Conservation (phyloP, 2,329 filamentous ascomycete species). For the Aureobasidium sp. region DNA sequence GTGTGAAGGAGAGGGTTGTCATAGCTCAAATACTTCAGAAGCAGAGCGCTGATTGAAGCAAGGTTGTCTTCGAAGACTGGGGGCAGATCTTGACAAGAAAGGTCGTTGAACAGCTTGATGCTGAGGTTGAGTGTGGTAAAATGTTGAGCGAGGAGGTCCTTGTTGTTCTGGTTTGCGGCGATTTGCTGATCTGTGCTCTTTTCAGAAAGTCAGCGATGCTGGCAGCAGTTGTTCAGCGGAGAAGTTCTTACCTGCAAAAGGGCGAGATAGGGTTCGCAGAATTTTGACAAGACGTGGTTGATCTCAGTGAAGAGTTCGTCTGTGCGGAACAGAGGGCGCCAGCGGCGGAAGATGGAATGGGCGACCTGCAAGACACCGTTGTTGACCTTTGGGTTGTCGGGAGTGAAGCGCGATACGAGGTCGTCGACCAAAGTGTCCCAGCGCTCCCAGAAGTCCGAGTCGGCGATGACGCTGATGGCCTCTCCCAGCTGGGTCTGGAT, state of each 20-base stretch:
- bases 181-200: slow-evolving; percentile 65
- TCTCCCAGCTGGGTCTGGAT: slow-evolving; percentile 94
- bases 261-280: slow-evolving; percentile 74
- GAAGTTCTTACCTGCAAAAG: slow-evolving; percentile 46
- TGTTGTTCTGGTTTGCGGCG: slow-evolving; percentile 67
- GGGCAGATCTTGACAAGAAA: slow-evolving; percentile 94
- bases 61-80: slow-evolving; percentile 92
- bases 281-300: slow-evolving; percentile 84
- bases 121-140: slow-evolving; percentile 82
- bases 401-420: slow-evolving; percentile 77
- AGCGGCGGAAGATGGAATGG: slow-evolving; percentile 94
- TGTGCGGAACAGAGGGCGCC: slow-evolving; percentile 88
- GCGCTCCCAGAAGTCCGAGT: slow-evolving; percentile 92
- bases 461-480: slow-evolving; percentile 92
- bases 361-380: slow-evolving; percentile 94
- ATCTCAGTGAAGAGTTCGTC: slow-evolving; percentile 92
- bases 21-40: slow-evolving; percentile 91
- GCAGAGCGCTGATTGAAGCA: slow-evolving; percentile 62
- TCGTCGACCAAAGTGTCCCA: slow-evolving; percentile 97
- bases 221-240: neutral
- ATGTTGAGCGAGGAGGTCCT: slow-evolving; percentile 64
- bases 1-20: slow-evolving; percentile 75
- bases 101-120: slow-evolving; percentile 88
- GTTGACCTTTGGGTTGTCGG: slow-evolving; percentile 75
- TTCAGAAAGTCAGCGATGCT: neutral